Evolutionary conservation across 176 grass and related monocot species (phyloP), one percentile per base, ranked within the genome.

Genomic region (Musa itinerans): DNA sequence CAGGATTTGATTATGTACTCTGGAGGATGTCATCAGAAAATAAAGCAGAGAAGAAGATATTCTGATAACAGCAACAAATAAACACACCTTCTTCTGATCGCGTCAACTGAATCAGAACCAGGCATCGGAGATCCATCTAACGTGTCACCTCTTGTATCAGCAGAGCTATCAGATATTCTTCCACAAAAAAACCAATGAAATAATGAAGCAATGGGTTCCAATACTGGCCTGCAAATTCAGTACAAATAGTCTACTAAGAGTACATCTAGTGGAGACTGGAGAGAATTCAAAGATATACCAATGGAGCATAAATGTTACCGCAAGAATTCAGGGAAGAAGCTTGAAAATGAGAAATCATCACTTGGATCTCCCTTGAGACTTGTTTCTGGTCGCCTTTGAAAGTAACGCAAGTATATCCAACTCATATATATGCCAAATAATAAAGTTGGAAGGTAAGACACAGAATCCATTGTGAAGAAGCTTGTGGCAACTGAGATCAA

Each of bases 341-440:
- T 91, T 68, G 95, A 89, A 81, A 94, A 99, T 70, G 90, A 87
- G 68, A 99, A 99, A 52, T 99, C 95, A 34, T 94, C 95, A 63
- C 95, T 99, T 68, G 90, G 95, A 63, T 99, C 95, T 76, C 95
- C 95, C 76, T 89, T 94, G 63, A 99, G 81, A 53, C 88, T 84
- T 54, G 88, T 94, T 84, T 94, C 95, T 82, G 88, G 65, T 69
- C 78, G 87, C 80, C 54, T 99, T 91, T 99, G 95, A 66, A 99
- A 99, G 85, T 94, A 94, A 19, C 95, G 86, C 76, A 99, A 77
- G 78, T 99, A 99, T 82, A 89, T 91, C 95, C 95, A 99, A 77
- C 95, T 94, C 82, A 89, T 81, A 82, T 99, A 99, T 75, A 91
- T 91, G 76, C 95, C 95, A 89, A 87, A 99, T 72, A 99, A 50